Conservation (phyloP, 371 early-diverging fungal genomes). For the Syncephalis plumigaleata region DNA sequence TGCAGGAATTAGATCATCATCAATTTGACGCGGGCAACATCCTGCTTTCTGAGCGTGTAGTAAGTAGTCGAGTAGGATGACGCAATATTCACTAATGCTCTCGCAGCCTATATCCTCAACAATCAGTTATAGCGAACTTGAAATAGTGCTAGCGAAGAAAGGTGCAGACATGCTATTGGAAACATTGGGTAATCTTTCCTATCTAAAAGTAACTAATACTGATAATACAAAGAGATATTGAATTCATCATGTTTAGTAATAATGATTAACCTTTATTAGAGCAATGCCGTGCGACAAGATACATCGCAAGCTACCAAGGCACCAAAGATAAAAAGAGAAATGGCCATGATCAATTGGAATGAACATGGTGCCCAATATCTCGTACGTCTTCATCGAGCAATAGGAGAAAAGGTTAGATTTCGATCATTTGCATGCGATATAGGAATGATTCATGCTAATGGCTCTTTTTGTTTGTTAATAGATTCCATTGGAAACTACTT, state of each 20-base stretch:
- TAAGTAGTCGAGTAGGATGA: slow-evolving; percentile 6
- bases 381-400: slow-evolving; percentile 47
- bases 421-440: not conserved
- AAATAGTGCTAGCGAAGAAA: slow-evolving; percentile 27
- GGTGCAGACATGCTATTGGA: slow-evolving; percentile 47
- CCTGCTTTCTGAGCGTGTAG: slow-evolving; percentile 38
- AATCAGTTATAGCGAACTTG: slow-evolving; percentile 21
- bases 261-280: slow-evolving; percentile 11
- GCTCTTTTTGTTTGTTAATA: too few relatives aligned
- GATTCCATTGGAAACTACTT: slow-evolving; percentile 4
- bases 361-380: slow-evolving; percentile 37
- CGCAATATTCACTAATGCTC: not conserved
- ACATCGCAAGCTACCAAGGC: slow-evolving; percentile 44
- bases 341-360: slow-evolving; percentile 39
- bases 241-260: not conserved
- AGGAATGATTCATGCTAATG: not conserved
- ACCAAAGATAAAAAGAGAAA: slow-evolving; percentile 41
- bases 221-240: too few relatives aligned
- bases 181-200: slow-evolving; percentile 36
- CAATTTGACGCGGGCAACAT: slow-evolving; percentile 79
- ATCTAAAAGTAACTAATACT: not conserved
- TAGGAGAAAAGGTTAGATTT: slow-evolving; percentile 20
- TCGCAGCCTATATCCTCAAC: slow-evolving; percentile 23
- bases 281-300: slow-evolving; percentile 42
- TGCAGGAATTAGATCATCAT: slow-evolving; percentile 61